Evolutionary conservation across 169 alveolate genomes (phyloP).

Genomic region (Neospora caninum): DNA sequence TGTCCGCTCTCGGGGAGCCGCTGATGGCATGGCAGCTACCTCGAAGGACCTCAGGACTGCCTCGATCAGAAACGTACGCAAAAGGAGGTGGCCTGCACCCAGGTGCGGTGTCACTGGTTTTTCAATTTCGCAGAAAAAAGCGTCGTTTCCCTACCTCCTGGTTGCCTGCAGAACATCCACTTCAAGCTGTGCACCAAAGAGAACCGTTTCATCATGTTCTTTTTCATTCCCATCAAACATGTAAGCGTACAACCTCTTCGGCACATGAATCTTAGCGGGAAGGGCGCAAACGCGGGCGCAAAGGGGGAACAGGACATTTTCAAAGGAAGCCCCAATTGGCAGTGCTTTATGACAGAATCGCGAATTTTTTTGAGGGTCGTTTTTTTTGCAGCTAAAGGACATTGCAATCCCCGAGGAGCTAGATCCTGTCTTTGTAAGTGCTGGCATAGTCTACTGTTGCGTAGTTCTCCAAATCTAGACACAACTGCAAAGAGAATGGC

Average conservation of each 20-base stretch:
- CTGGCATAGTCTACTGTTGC: neutral
- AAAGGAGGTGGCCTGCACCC: too few relatives aligned
- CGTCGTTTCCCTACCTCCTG: neutral
- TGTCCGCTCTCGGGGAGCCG: too few relatives aligned
- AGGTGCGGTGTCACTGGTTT: too few relatives aligned
- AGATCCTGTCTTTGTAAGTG: neutral
- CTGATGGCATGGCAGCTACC: too few relatives aligned
- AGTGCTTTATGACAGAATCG: neutral
- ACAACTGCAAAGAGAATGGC: too few relatives aligned
- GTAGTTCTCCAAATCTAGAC: too few relatives aligned
- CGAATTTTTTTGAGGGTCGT: neutral
- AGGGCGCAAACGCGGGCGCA: neutral
- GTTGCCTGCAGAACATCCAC: neutral
- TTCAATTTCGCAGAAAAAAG: neutral
- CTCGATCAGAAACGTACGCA: too few relatives aligned
- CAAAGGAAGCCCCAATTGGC: too few relatives aligned
- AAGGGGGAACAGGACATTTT: neutral
- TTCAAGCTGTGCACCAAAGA: conserved; percentile 46
- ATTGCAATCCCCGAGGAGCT: conserved; percentile 28
- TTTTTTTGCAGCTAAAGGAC: conserved; percentile 1
- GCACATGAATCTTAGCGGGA: neutral
- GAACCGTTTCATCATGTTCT: conserved; percentile 40
- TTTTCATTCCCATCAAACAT: conserved; percentile 21
- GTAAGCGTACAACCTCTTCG: neutral
- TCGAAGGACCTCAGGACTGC: too few relatives aligned